A percentile compares a stretch with the other conserved stretches of the same genome.
Evolutionary conservation across 805 yeast genomes (phyloP).

Genomic region (Saccharomyces cerevisiae): DNA sequence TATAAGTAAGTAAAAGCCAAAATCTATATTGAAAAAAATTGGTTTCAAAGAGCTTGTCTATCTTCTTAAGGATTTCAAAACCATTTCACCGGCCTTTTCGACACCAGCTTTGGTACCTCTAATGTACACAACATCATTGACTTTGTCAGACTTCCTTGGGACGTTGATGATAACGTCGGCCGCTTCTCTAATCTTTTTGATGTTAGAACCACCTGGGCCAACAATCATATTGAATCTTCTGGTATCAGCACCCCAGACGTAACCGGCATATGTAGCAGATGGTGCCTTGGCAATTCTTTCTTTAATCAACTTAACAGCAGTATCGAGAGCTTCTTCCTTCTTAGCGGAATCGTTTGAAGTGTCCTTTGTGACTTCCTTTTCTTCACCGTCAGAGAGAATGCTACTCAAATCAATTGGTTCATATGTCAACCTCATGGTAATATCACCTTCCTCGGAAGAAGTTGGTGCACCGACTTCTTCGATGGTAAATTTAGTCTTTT

Average conservation of each 20-base stretch:
- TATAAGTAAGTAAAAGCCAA: neutral
- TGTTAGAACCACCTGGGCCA: constrained; percentile 68
- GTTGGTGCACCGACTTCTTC: constrained; percentile 29
- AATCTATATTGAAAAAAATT: neutral
- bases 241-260: constrained; percentile 51
- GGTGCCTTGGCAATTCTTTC: constrained; percentile 41
- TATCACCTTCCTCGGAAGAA: constrained; percentile 27
- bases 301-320: constrained; percentile 34
- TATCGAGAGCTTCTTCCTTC: constrained; percentile 39
- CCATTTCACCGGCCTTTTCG: constrained; percentile 38
- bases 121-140: constrained; percentile 46
- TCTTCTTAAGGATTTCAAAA: constrained; percentile 24
- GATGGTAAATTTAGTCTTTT: constrained; percentile 41
- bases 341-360: constrained; percentile 37
- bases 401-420: constrained; percentile 28
- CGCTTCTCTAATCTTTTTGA: constrained; percentile 51
- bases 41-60: neutral
- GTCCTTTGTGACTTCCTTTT: constrained; percentile 41
- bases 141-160: constrained; percentile 50
- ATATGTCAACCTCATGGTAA: constrained; percentile 59
- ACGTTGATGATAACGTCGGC: constrained; percentile 53
- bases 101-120: constrained; percentile 54
- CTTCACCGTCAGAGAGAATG: constrained; percentile 24
- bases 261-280: constrained; percentile 44
- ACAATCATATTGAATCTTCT: constrained; percentile 52